Evolutionary conservation across 768 basidiomycete genomes (phyloP).

Genomic region (Boletellus ananiceps): DNA sequence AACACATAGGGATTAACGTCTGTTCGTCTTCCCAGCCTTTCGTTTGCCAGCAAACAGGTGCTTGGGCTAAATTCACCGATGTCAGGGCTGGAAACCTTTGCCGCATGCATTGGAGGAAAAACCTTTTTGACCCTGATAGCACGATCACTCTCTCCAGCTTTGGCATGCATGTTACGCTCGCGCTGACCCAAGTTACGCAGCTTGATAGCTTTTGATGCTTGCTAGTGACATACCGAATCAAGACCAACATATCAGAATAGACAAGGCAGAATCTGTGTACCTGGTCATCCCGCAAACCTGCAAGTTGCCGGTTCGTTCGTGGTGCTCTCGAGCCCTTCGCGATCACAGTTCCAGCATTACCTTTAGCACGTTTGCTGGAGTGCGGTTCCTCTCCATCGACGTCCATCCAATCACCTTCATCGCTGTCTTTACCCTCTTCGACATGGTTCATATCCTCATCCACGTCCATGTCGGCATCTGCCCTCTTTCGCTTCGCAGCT

Average conservation of each 20-base stretch:
- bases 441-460: constrained; percentile 59
- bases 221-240: constrained; percentile 38
- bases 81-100: background rate
- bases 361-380: constrained; percentile 58
- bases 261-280: constrained; percentile 32
- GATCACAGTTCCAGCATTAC: constrained; percentile 52
- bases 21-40: constrained; percentile 76
- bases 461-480: constrained; percentile 46
- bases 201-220: constrained; percentile 74
- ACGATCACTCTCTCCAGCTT: constrained; percentile 87
- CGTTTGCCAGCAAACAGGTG: constrained; percentile 85
- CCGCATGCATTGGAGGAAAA: constrained; percentile 16
- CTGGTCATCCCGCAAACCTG: constrained; percentile 72
- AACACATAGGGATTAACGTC: constrained; percentile 44
- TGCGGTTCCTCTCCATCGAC: constrained; percentile 48
- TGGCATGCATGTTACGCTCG: constrained; percentile 80
- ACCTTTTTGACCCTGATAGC: constrained; percentile 83
- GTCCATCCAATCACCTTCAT: constrained; percentile 50
- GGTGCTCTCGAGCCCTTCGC: constrained; percentile 53
- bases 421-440: constrained; percentile 33
- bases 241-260: background rate
- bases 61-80: constrained; percentile 56
- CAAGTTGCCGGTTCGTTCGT: constrained; percentile 65
- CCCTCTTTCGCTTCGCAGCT: constrained; percentile 58
- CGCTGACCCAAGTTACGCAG: constrained; percentile 86